Evolutionary conservation across 805 yeast genomes (phyloP), one percentile per base, ranked within the genome.

Genomic region (Hanseniaspora clermontiae): DNA sequence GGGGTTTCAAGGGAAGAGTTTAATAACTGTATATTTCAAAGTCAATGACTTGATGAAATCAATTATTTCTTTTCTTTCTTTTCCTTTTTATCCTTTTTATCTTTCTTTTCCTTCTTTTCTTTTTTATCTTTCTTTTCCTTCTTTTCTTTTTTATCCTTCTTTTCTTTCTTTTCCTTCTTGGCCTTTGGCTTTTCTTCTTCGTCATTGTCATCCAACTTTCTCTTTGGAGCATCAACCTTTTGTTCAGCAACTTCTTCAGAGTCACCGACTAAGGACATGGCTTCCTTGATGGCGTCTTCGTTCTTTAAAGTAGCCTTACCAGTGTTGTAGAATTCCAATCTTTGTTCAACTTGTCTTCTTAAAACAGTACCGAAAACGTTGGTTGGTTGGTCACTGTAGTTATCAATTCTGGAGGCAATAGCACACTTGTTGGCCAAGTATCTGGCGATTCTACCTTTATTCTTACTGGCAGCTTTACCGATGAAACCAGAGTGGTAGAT

Each of bases 341-440:
- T 86, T 74, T 93, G 96, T 77, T 93, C 98, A 63, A 93, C 97
- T 79, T 93, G 98, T 72, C 87, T 81, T 79, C 88, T 90, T 72
- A 93, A 81, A 57, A 90, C 83, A 65, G 80, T 77, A 71, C 98
- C 98, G 65, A 93, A 93, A 54, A 81, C 87, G 60, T 84, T 85
- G 47, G 88, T 77, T 66, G 98, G 97, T 70, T 84, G 87, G 70
- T 93, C 98, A 58, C 96, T 84, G 73, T 88, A 93, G 76, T 88
- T 88, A 75, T 93, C 98, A 67, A 93, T 91, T 80, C 98, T 88
- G 53, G 96, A 88, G 59, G 98, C 98, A 75, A 93, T 91, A 43
- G 98, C 85, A 81, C 97, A 91, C 76, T 93, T 93, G 84, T 93
- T 93, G 63, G 98, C 98, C 74, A 93, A 78, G 75, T 90, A 93